Percentiles rank a stretch among this genome's conserved stretches.
These are phyloP conservation scores for Incumbomyces lentus DNA, from an alignment of 2,329 filamentous ascomycete species.

Conservation along the genomic window DNA sequence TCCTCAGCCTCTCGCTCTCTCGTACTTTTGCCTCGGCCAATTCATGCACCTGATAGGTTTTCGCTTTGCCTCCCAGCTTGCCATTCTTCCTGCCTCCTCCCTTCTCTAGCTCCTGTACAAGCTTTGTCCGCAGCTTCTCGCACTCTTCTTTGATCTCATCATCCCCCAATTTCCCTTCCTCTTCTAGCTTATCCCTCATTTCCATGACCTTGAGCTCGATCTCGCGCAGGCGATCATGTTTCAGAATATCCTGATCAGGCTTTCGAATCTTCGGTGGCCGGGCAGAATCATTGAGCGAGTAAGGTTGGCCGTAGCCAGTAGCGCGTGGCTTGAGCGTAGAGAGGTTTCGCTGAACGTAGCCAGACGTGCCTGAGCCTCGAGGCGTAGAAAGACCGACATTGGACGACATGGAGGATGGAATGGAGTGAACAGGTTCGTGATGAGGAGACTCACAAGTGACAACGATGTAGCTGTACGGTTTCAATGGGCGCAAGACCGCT, in stretches of 20 bases:
- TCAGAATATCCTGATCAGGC: slow-evolving; percentile 83
- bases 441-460: too few species aligned
- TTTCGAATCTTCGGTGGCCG: slow-evolving; percentile 52
- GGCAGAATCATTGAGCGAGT: slow-evolving; percentile 31
- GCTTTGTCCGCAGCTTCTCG: slow-evolving; percentile 53
- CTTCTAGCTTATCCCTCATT: slow-evolving; percentile 80
- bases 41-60: slow-evolving; percentile 91
- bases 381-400: slow-evolving; percentile 95
- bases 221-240: slow-evolving; percentile 83
- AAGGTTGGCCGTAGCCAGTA: slow-evolving; percentile 55
- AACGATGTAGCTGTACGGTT: too few species aligned
- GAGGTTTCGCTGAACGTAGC: slow-evolving; percentile 93
- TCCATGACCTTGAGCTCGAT: slow-evolving; percentile 92
- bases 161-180: slow-evolving; percentile 60
- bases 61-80: slow-evolving; percentile 34
- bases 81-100: slow-evolving; percentile 19
- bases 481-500: too few species aligned
- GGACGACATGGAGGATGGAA: slow-evolving; percentile 60
- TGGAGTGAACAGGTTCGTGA: neutral
- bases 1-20: slow-evolving; percentile 80
- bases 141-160: slow-evolving; percentile 80
- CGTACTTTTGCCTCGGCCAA: slow-evolving; percentile 91
- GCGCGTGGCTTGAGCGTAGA: slow-evolving; percentile 81
- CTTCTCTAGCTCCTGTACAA: slow-evolving; percentile 47
- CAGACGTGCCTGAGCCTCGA: slow-evolving; percentile 88